Conservation (phyloP, 2,329 filamentous ascomycete genomes). For the Diaporthe vaccinii region DNA sequence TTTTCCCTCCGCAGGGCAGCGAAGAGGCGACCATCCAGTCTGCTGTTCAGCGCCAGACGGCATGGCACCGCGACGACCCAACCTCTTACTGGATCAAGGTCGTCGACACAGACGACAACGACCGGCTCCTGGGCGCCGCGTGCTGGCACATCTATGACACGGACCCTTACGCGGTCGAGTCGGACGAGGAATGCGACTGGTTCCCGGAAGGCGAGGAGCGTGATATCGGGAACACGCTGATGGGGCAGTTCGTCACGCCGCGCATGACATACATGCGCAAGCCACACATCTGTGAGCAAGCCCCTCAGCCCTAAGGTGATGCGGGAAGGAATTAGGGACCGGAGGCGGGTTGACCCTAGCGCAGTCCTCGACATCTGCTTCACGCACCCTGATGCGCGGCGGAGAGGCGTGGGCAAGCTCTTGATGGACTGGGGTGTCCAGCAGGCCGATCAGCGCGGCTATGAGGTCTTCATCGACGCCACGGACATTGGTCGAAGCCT, state of each 20-base stretch:
- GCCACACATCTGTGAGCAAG: slow-evolving; percentile 32
- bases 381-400: slow-evolving; percentile 26
- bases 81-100: slow-evolving; percentile 29
- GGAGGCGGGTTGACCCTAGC: neutral
- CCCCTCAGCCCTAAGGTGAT: neutral
- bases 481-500: slow-evolving; percentile 19
- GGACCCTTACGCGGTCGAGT: slow-evolving; percentile 26
- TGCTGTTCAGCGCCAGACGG: neutral
- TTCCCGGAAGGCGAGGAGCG: slow-evolving; percentile 31
- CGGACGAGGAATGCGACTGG: slow-evolving; percentile 20
- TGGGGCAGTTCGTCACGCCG: slow-evolving; percentile 29
- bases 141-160: slow-evolving; percentile 30
- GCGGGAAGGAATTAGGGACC: neutral
- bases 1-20: slow-evolving; percentile 5
- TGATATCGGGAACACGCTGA: slow-evolving; percentile 16
- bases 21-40: slow-evolving; percentile 19
- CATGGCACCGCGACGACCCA: slow-evolving; percentile 24
- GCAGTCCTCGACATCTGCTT: slow-evolving; percentile 34
- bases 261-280: slow-evolving; percentile 31
- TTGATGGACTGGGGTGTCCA: slow-evolving; percentile 27
- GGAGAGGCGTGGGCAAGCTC: slow-evolving; percentile 16
- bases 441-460: slow-evolving; percentile 32
- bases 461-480: slow-evolving; percentile 20
- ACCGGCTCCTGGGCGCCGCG: slow-evolving; percentile 12
- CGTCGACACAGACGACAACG: slow-evolving; percentile 17